phyloP scores from a whole-genome alignment of 2,329 filamentous ascomycete species.

The Rutstroemia sp. region DNA sequence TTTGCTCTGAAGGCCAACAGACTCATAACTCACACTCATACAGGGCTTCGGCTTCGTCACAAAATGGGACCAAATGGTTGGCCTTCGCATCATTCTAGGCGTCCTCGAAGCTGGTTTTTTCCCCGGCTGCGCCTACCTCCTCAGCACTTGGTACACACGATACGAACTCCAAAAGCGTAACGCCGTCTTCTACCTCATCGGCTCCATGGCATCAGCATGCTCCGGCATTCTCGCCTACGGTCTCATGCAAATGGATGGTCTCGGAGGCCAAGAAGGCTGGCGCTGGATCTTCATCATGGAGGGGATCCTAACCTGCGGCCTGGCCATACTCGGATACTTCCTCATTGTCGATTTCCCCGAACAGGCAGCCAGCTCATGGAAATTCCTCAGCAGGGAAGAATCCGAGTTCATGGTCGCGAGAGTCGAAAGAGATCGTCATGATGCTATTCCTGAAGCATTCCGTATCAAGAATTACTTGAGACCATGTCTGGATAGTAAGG shows the following conservation, averaged over 20 bases:
- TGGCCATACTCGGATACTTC: conserved; percentile 25
- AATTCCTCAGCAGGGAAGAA: conserved; percentile 46
- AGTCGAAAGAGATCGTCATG: conserved; percentile 51
- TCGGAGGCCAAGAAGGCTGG: conserved; percentile 37
- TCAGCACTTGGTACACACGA: too few species aligned
- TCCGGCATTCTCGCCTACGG: conserved; percentile 35
- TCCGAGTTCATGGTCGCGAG: conserved; percentile 44
- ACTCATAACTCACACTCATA: too few species aligned
- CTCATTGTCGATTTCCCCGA: conserved; percentile 20
- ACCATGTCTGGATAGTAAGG: conserved; percentile 22
- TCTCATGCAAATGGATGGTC: conserved; percentile 38
- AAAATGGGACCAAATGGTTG: too few species aligned
- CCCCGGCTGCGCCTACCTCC: too few species aligned
- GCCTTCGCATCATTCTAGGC: too few species aligned
- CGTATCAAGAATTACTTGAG: conserved; percentile 36
- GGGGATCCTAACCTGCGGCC: conserved; percentile 38
- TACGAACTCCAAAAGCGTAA: too few species aligned
- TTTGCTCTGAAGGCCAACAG: too few species aligned
- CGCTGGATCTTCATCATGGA: conserved; percentile 47
- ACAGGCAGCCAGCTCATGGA: conserved; percentile 33
- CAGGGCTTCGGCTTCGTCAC: too few species aligned
- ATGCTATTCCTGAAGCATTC: conserved; percentile 41
- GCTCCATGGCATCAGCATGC: too few species aligned
- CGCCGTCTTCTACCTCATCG: too few species aligned
- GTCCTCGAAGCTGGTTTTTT: too few species aligned